Evolutionary conservation across 805 yeast genomes (phyloP).

Genomic region (Candida sphagnicola): DNA sequence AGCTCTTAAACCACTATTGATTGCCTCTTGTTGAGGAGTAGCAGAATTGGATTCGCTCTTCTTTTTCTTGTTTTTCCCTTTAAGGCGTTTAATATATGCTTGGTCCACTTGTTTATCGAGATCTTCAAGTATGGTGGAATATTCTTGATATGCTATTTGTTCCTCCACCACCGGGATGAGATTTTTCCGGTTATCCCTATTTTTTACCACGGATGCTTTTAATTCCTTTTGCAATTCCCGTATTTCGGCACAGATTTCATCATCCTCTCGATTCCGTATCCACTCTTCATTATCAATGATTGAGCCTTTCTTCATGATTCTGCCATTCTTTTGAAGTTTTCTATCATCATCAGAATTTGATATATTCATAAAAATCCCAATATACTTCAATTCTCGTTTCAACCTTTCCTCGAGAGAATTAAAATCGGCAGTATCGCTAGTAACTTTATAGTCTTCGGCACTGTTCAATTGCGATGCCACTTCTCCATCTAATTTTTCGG

Average conservation of each 20-base stretch:
- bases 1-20: constrained; percentile 73
- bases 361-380: constrained; percentile 78
- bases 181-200: constrained; percentile 61
- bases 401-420: constrained; percentile 81
- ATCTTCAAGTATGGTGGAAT: constrained; percentile 83
- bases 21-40: constrained; percentile 59
- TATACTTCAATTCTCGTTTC: constrained; percentile 80
- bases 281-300: constrained; percentile 63
- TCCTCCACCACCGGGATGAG: constrained; percentile 75
- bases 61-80: constrained; percentile 66
- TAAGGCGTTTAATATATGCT: constrained; percentile 77
- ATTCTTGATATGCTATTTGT: constrained; percentile 94
- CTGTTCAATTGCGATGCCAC: constrained; percentile 33
- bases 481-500: constrained; percentile 20
- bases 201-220: constrained; percentile 54
- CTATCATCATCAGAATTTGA: constrained; percentile 35
- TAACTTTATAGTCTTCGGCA: constrained; percentile 33
- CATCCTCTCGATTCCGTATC: constrained; percentile 83
- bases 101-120: constrained; percentile 96
- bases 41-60: constrained; percentile 33
- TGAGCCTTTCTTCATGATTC: constrained; percentile 19
- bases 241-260: constrained; percentile 84
- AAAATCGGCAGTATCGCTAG: constrained; percentile 60
- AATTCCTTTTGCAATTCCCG: constrained; percentile 69
- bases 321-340: constrained; percentile 19